A percentile compares a stretch with the other conserved stretches of the same genome.
Evolutionary conservation across 495 filamentous ascomycete genomes (phyloP).

Genomic region (Penicillium bovifimosum): DNA sequence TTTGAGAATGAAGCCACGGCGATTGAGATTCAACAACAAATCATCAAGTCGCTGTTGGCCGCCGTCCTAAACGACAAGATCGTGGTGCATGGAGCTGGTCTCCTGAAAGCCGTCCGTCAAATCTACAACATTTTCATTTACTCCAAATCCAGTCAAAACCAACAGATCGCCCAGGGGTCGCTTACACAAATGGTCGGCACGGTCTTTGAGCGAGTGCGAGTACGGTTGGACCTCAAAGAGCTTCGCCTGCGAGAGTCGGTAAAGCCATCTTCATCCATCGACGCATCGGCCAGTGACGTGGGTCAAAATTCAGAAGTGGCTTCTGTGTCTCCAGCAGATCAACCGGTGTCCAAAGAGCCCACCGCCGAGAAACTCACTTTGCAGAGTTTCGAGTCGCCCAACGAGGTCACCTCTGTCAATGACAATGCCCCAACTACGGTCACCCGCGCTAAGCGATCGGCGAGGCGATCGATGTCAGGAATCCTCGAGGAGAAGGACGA

Average conservation of each 20-base stretch:
- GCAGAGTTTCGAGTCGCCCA: conserved; percentile 90
- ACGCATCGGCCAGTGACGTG: conserved; percentile 33
- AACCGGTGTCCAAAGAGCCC: conserved; percentile 54
- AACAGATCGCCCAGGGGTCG: conserved; percentile 94
- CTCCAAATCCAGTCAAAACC: conserved; percentile 83
- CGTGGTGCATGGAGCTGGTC: conserved; percentile 92
- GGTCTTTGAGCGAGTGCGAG: conserved; percentile 91
- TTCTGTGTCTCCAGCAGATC: conserved; percentile 48
- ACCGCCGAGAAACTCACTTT: conserved; percentile 75
- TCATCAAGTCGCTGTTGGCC: conserved; percentile 91
- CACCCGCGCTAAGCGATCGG: conserved; percentile 63
- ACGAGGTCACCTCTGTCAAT: conserved; percentile 85
- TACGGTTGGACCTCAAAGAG: conserved; percentile 82
- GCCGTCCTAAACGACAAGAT: conserved; percentile 98
- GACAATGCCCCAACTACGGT: conserved; percentile 92
- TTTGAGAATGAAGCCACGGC: conserved; percentile 93
- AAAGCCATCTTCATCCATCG: conserved; percentile 19
- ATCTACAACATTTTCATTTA: conserved; percentile 98
- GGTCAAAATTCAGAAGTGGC: conserved; percentile 44
- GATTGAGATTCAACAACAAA: conserved; percentile 89
- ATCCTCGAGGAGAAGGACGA: conserved; percentile 41
- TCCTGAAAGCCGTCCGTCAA: conserved; percentile 95
- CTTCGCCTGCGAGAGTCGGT: conserved; percentile 47
- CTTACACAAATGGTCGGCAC: conserved; percentile 98
- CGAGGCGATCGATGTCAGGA: conserved; percentile 51